Evolutionary conservation across 768 basidiomycete species (phyloP).

Genomic region (Hygrocybe coccinea): DNA sequence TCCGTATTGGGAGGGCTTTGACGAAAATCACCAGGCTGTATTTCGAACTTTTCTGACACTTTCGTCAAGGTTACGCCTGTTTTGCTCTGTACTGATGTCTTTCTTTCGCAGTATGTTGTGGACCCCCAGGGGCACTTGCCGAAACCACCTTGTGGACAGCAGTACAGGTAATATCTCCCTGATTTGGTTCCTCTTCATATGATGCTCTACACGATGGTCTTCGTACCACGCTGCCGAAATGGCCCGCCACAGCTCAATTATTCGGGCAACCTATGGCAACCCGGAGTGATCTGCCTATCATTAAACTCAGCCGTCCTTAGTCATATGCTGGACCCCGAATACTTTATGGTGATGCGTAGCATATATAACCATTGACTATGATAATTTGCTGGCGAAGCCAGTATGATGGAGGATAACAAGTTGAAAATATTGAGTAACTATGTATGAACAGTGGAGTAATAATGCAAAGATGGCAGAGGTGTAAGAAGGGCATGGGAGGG

Average conservation of each 20-base stretch:
- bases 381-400: too few relatives aligned
- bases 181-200: conserved; percentile 29
- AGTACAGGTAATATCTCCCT: not conserved
- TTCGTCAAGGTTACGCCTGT: conserved; percentile 1
- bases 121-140: conserved; percentile 4
- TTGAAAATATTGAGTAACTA: too few relatives aligned
- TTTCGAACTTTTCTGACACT: conserved; percentile 55
- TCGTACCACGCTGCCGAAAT: conserved; percentile 82
- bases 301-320: too few relatives aligned
- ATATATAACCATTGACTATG: too few relatives aligned
- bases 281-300: too few relatives aligned
- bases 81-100: not conserved
- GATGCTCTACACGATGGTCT: conserved; percentile 92
- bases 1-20: conserved; percentile 42
- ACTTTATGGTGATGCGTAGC: too few relatives aligned
- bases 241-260: conserved; percentile 88
- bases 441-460: too few relatives aligned
- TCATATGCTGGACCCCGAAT: too few relatives aligned
- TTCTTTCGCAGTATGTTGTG: not conserved
- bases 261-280: conserved; percentile 59
- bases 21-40: conserved; percentile 83
- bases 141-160: conserved; percentile 2
- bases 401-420: too few relatives aligned
- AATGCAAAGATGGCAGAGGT: too few relatives aligned
- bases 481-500: too few relatives aligned